Evolutionary conservation across 2,329 filamentous ascomycete species (phyloP), one percentile per base, ranked within the genome.

Genomic region (Scytalidium sp.): DNA sequence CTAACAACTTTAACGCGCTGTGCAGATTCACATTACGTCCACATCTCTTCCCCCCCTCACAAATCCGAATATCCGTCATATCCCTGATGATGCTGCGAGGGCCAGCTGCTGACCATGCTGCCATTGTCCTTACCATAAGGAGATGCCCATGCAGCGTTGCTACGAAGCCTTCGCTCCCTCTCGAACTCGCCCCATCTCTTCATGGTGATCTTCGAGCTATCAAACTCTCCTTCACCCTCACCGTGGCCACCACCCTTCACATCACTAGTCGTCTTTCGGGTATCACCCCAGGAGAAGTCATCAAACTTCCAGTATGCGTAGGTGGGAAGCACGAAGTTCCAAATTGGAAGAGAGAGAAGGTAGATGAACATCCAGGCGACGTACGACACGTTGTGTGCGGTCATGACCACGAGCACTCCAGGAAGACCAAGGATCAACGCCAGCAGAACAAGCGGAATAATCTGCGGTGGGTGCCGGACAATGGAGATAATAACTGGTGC

Each of bases 251-350:
- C 88, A 73, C 93, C 94, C 76, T 93, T 92, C 13, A 88, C 90
- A 65, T 96, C 93, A 22, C 92, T 92, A 0, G 86, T 89, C 39
- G 93, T 96, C 81, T 97, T 96, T 54, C 94, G 84, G 49, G 94
- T 99, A 56, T 99, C 95, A 64, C 94, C 94, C 94, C 94, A 99
- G 50, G 89, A 96, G 77, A 99, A 99, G 75, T 99, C 94, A 68
- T 99, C 94, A 67, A 99, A 99, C 74, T 99, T 97, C 94, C 94
- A 99, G 77, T 93, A 99, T 3, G 94, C 88, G 67, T 99, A 99
- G 7, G 83, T 83, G 0, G 94, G 94, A 8, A 99, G 83, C 32
- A 99, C 79, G 67, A 99, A 96, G 71, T 99, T 99, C 94, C 94
- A 99, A 50, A 99, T 81, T 1, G 95, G 95, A 1, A 99, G 83